phyloP scores from a whole-genome alignment of 2,329 filamentous ascomycete species.

The Zalaria sp. region DNA sequence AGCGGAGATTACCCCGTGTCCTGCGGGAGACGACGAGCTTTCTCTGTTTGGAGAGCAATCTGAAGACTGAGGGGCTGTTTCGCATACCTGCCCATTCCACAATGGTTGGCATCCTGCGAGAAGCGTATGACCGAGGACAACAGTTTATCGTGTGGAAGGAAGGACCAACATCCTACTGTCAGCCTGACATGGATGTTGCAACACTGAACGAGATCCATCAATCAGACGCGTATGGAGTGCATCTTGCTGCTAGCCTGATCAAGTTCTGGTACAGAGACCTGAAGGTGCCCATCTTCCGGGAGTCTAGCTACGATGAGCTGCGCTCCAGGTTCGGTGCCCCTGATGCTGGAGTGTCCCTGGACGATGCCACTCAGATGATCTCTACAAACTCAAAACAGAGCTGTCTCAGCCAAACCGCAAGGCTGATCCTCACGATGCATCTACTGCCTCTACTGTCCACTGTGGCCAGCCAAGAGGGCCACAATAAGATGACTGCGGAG shows the following conservation, averaged over 20 bases:
- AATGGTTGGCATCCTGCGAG: conserved; percentile 34
- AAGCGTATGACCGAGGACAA: conserved; percentile 42
- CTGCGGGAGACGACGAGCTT: conserved; percentile 39
- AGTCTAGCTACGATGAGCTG: conserved; percentile 32
- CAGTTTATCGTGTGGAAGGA: conserved; percentile 40
- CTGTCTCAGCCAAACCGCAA: conserved; percentile 28
- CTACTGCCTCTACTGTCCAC: conserved; percentile 36
- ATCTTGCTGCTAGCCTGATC: conserved; percentile 38
- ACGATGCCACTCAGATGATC: conserved; percentile 31
- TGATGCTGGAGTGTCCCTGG: conserved; percentile 22
- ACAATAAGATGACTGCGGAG: conserved; percentile 41
- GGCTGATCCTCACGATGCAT: conserved; percentile 35
- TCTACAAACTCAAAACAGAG: conserved; percentile 32
- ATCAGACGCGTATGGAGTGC: conserved; percentile 38
- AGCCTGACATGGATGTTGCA: conserved; percentile 21
- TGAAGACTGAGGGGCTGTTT: conserved; percentile 38
- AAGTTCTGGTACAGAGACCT: conserved; percentile 43
- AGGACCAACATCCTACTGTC: conserved; percentile 19
- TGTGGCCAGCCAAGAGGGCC: conserved; percentile 29
- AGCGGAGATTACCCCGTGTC: conserved; percentile 35
- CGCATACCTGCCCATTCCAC: conserved; percentile 37
- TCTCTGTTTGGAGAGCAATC: conserved; percentile 31
- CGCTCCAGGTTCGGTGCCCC: conserved; percentile 27
- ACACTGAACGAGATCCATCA: conserved; percentile 30
- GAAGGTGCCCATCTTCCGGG: conserved; percentile 36